Conservation (phyloP, 2,329 filamentous ascomycete species). For the Chaetothyriales sp. region DNA sequence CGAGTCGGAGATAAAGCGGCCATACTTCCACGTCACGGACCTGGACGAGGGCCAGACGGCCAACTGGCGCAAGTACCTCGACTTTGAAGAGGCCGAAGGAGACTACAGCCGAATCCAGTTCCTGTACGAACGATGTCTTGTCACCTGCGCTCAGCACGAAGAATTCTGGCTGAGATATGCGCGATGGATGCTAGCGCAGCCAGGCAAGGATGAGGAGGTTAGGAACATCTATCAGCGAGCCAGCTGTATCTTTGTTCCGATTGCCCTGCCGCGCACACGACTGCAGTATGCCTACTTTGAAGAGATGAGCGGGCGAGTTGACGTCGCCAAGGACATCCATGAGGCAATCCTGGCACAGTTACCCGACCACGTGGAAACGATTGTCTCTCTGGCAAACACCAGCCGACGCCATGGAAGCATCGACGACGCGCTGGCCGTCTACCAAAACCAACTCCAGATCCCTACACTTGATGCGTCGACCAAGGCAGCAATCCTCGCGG, state of each 20-base stretch:
- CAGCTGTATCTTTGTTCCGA: slow-evolving; percentile 68
- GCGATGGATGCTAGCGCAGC: slow-evolving; percentile 75
- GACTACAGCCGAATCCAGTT: slow-evolving; percentile 61
- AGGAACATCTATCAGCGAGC: slow-evolving; percentile 85
- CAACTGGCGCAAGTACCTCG: slow-evolving; percentile 93
- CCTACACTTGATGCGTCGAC: slow-evolving; percentile 57
- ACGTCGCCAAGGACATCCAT: slow-evolving; percentile 73
- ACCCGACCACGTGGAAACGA: slow-evolving; percentile 72
- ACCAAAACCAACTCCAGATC: slow-evolving; percentile 65
- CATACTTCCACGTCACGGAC: slow-evolving; percentile 92
- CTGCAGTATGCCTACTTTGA: slow-evolving; percentile 92
- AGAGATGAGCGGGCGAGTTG: slow-evolving; percentile 62
- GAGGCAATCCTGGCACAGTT: slow-evolving; percentile 59
- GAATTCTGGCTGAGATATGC: slow-evolving; percentile 98
- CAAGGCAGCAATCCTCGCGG: slow-evolving; percentile 73
- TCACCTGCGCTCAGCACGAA: slow-evolving; percentile 86
- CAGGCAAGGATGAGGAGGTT: slow-evolving; percentile 72
- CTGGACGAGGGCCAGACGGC: slow-evolving; percentile 68
- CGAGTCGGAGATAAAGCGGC: slow-evolving; percentile 84
- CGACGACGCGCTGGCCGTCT: slow-evolving; percentile 69
- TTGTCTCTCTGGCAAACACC: slow-evolving; percentile 74
- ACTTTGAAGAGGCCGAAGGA: slow-evolving; percentile 82
- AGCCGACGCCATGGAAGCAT: slow-evolving; percentile 69
- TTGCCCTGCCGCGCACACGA: slow-evolving; percentile 68
- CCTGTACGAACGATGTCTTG: slow-evolving; percentile 83